phyloP scores from a whole-genome alignment of 495 filamentous ascomycete genomes.

The Penicillium paradoxum region DNA sequence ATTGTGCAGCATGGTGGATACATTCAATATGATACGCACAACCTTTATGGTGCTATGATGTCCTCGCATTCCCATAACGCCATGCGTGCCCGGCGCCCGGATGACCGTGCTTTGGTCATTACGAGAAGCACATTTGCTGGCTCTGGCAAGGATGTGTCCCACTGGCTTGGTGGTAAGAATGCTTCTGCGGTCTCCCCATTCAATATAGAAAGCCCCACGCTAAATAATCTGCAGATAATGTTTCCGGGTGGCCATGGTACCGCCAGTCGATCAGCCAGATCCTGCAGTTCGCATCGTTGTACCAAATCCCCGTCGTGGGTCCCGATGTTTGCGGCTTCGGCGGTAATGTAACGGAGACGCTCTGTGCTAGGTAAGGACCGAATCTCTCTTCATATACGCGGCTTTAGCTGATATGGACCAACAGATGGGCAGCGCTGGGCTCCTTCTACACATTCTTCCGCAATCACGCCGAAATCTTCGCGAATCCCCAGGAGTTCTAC shows the following conservation, averaged over 20 bases:
- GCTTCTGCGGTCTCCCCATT: too few relatives aligned
- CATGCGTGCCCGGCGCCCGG: conserved; percentile 13
- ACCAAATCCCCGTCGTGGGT: conserved; percentile 79
- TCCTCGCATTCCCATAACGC: conserved; percentile 7
- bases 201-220: not conserved
- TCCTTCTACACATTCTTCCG: conserved; percentile 78
- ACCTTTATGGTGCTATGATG: conserved; percentile 17
- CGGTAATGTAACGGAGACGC: conserved; percentile 57
- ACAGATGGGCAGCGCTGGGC: conserved; percentile 67
- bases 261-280: conserved; percentile 68
- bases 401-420: not conserved
- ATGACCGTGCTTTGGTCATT: conserved; percentile 66
- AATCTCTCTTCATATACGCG: not conserved
- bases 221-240: conserved; percentile 7
- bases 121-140: conserved; percentile 71
- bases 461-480: conserved; percentile 54
- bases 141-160: conserved; percentile 61
- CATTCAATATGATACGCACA: conserved; percentile 20
- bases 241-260: conserved; percentile 49
- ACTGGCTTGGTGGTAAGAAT: conserved; percentile 59
- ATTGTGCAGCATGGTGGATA: conserved; percentile 15
- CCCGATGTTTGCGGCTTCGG: conserved; percentile 70
- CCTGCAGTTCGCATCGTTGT: conserved; percentile 59
- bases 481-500: conserved; percentile 69
- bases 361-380: conserved; percentile 44